These are phyloP conservation scores for Sutorius australiensis DNA, from an alignment of 768 basidiomycete genomes.

Conservation along the genomic window DNA sequence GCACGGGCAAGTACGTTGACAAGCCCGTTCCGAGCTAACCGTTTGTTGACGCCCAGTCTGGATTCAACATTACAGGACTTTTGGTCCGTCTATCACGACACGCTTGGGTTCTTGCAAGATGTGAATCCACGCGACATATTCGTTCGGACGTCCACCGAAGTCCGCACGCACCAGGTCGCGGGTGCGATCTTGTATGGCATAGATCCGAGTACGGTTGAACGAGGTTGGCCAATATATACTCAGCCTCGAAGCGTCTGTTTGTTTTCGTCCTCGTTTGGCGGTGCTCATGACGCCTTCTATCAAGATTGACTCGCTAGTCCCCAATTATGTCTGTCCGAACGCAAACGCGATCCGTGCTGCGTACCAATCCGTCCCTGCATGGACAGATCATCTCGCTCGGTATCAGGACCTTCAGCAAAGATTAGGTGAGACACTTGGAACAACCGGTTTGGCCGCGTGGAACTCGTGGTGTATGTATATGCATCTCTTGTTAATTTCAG, in stretches of 20 bases:
- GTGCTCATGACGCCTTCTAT: not conserved
- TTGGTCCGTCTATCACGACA: slow-evolving; percentile 40
- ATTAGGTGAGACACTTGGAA: slow-evolving; percentile 39
- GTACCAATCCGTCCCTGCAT: slow-evolving; percentile 43
- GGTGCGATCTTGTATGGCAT: slow-evolving; percentile 45
- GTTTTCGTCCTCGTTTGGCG: not conserved
- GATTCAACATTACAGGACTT: slow-evolving; percentile 36
- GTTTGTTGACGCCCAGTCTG: not conserved
- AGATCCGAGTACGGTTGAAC: slow-evolving; percentile 33
- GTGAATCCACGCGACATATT: slow-evolving; percentile 38
- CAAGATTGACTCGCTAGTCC: slow-evolving; percentile 48
- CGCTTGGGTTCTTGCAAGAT: slow-evolving; percentile 34
- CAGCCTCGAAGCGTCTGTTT: slow-evolving; percentile 40
- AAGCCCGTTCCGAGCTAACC: not conserved
- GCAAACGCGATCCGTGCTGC: slow-evolving; percentile 38
- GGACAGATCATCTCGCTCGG: slow-evolving; percentile 42
- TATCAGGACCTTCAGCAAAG: slow-evolving; percentile 36
- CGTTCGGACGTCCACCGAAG: slow-evolving; percentile 42
- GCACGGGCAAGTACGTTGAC: slow-evolving; percentile 36
- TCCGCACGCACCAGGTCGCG: slow-evolving; percentile 47
- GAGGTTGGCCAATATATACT: slow-evolving; percentile 37
- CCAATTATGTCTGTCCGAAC: slow-evolving; percentile 41
- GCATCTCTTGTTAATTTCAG: not conserved
- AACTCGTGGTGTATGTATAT: slow-evolving; percentile 42
- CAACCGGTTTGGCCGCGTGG: slow-evolving; percentile 39